Conservation (phyloP, 169 alveolate species). For the Condylostoma magnum region DNA sequence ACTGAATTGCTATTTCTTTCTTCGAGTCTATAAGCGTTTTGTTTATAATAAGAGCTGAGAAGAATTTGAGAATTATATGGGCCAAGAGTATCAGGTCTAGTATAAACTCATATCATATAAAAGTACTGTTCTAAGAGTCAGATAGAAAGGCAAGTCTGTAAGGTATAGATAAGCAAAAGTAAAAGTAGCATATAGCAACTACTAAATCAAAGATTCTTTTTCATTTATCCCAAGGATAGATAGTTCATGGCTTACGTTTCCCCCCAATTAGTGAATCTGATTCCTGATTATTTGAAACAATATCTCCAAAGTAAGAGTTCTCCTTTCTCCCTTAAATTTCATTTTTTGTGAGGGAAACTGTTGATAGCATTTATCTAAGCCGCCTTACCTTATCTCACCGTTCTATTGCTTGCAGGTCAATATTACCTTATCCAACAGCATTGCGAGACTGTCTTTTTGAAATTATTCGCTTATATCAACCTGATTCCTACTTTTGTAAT, state of each 20-base stretch:
- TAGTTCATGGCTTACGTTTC: background rate
- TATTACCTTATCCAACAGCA: too few species aligned
- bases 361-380: too few species aligned
- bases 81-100: background rate
- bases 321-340: too few species aligned
- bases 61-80: constrained; percentile 1
- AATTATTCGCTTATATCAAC: too few species aligned
- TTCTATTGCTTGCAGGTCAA: too few species aligned
- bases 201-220: background rate
- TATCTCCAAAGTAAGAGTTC: too few species aligned
- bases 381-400: too few species aligned
- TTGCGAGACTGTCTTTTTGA: too few species aligned
- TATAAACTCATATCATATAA: background rate
- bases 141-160: constrained; percentile 7
- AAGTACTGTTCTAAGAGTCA: background rate
- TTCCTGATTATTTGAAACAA: too few species aligned
- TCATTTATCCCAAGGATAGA: background rate
- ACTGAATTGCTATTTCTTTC: background rate
- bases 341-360: too few species aligned
- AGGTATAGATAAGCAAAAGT: constrained; percentile 6
- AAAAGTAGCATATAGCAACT: background rate
- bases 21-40: background rate
- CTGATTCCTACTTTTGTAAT: too few species aligned
- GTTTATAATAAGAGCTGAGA: background rate
- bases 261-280: too few species aligned